Conservation (phyloP, 768 basidiomycete genomes). For the Tylopilus sp. region DNA sequence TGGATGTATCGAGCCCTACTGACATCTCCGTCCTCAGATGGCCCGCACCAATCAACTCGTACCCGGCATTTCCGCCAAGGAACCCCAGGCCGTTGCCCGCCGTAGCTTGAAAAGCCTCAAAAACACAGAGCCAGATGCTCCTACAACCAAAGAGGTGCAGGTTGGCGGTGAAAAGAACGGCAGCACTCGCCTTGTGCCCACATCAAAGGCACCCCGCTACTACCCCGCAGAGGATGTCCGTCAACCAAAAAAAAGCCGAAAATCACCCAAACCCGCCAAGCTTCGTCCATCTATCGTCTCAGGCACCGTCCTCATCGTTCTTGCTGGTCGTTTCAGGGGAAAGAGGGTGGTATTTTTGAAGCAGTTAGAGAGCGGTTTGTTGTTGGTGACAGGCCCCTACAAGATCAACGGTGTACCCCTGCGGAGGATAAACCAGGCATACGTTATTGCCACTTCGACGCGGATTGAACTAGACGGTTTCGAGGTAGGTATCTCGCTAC, state of each 20-base stretch:
- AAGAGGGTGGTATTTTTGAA: slow-evolving; percentile 99
- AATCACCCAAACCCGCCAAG: slow-evolving; percentile 71
- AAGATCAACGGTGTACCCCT: slow-evolving; percentile 98
- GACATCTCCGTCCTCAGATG: slow-evolving; percentile 50
- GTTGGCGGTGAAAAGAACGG: slow-evolving; percentile 92
- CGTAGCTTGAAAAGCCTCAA: slow-evolving; percentile 82
- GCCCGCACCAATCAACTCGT: slow-evolving; percentile 84
- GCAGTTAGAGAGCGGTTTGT: slow-evolving; percentile 86
- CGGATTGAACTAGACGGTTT: slow-evolving; percentile 77
- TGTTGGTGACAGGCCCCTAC: slow-evolving; percentile 96
- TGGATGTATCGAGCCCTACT: slow-evolving; percentile 34
- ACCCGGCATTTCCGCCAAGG: slow-evolving; percentile 76
- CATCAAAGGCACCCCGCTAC: slow-evolving; percentile 81
- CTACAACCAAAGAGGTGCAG: slow-evolving; percentile 71
- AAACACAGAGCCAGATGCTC: slow-evolving; percentile 65
- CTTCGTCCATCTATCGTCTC: slow-evolving; percentile 89
- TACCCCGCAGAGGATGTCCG: slow-evolving; percentile 95
- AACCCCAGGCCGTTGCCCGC: slow-evolving; percentile 75
- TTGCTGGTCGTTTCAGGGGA: slow-evolving; percentile 96
- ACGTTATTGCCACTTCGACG: slow-evolving; percentile 97
- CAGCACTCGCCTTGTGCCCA: slow-evolving; percentile 81
- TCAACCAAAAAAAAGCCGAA: slow-evolving; percentile 89
- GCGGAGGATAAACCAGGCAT: slow-evolving; percentile 97
- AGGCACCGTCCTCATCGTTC: slow-evolving; percentile 91
- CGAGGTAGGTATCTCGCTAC: slow-evolving; percentile 52